A percentile compares a stretch with the other conserved stretches of the same genome.
Evolutionary conservation across 495 filamentous ascomycete species (phyloP).

Genomic region (Penicillium herquei): DNA sequence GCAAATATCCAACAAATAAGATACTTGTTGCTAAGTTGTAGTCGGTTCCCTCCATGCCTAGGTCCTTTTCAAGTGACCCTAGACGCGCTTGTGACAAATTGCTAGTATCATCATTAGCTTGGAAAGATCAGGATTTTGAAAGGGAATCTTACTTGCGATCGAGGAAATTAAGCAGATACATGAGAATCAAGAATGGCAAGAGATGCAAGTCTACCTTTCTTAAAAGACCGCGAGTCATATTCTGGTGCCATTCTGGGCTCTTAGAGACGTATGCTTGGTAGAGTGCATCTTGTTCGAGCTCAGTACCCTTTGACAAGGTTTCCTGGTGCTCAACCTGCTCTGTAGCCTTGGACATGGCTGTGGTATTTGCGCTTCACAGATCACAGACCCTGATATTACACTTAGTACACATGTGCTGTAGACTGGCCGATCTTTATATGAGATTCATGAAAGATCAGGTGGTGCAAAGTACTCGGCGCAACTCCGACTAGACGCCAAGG

Average conservation of each 20-base stretch:
- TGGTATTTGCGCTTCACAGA: background rate
- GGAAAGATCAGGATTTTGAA: background rate
- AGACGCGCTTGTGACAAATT: slow-evolving; percentile 39
- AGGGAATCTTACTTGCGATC: slow-evolving; percentile 53
- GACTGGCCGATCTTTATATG: background rate
- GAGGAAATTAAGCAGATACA: slow-evolving; percentile 81
- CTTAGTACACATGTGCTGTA: background rate
- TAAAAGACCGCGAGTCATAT: slow-evolving; percentile 40
- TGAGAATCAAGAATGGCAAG: slow-evolving; percentile 61
- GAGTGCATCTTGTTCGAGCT: slow-evolving; percentile 25
- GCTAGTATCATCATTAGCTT: slow-evolving; percentile 8
- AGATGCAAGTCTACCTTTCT: slow-evolving; percentile 61
- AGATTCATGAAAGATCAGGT: background rate
- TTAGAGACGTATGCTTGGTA: slow-evolving; percentile 34
- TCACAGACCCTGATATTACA: background rate
- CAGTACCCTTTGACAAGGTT: slow-evolving; percentile 9
- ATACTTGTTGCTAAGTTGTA: slow-evolving; percentile 63
- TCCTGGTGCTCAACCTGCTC: slow-evolving; percentile 19
- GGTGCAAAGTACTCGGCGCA: slow-evolving; percentile 7
- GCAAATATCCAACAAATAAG: slow-evolving; percentile 65
- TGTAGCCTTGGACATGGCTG: slow-evolving; percentile 12
- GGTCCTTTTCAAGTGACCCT: slow-evolving; percentile 45
- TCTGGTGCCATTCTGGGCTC: slow-evolving; percentile 32
- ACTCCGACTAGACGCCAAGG: slow-evolving; percentile 13
- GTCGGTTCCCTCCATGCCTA: slow-evolving; percentile 46